Conservation (phyloP, 805 yeast species). For the Cyberlindnera maritima region DNA sequence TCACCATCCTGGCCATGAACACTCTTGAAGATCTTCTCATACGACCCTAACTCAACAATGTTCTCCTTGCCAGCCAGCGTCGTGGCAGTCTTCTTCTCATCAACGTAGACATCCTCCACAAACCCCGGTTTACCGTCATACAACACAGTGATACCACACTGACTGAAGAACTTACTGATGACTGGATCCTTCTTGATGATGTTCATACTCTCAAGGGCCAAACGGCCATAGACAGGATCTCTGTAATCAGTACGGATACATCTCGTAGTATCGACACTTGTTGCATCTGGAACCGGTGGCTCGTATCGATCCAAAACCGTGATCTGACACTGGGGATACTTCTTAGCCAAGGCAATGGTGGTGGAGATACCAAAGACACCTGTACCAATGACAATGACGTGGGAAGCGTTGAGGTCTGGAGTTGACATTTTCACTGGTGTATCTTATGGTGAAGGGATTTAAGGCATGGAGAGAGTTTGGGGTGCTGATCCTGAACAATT, state of each 20-base stretch:
- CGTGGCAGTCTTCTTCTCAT: slow-evolving; percentile 1
- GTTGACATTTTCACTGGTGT: not conserved
- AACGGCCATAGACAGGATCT: slow-evolving; percentile 4
- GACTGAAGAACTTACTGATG: slow-evolving; percentile 4
- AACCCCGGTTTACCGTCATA: not conserved
- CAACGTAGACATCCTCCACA: not conserved
- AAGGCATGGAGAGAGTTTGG: too few species aligned
- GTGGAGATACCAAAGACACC: slow-evolving; percentile 40
- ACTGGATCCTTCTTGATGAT: slow-evolving; percentile 7
- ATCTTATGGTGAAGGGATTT: too few species aligned
- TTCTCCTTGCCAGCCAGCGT: not conserved
- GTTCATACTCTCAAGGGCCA: slow-evolving; percentile 6
- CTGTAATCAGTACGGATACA: slow-evolving; percentile 11
- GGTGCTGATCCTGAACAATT: too few species aligned
- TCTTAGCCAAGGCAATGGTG: slow-evolving; percentile 26
- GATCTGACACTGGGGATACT: slow-evolving; percentile 5
- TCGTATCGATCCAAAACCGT: slow-evolving; percentile 12
- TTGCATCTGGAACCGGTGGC: slow-evolving; percentile 13
- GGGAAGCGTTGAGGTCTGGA: not conserved
- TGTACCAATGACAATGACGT: not conserved
- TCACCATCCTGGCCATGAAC: slow-evolving; percentile 1
- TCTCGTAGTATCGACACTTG: slow-evolving; percentile 15
- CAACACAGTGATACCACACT: slow-evolving; percentile 10
- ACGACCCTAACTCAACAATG: not conserved
- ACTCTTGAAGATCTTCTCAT: slow-evolving; percentile 4